Base-by-base conservation (phyloP, 192 early-diverging fungal species). In the Chytriomyces hyalinus region DNA sequence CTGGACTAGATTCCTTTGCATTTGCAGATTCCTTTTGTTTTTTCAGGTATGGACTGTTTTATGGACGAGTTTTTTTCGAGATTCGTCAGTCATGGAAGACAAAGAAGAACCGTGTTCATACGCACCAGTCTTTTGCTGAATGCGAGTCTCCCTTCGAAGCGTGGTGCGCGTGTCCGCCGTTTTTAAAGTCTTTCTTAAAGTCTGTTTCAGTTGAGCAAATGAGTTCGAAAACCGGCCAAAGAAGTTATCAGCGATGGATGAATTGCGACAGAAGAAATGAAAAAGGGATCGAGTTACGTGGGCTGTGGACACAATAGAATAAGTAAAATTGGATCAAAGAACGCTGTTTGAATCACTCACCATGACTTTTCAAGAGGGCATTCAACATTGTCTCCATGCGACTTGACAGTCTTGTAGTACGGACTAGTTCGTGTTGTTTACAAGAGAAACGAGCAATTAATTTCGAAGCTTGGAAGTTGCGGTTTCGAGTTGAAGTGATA, bases 171-270 rank as follows among this genome's bases (percentile, higher is more conserved):
- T 68, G 67, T 45, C 50, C 13, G 17, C 26, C 24, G 20, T 28
- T 71, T 71, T 71, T 26, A 43, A 71, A 71, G 45, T 71, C 69
- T 49, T 71, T 57, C 26, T 71, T 71, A 20, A 71, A 71, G 57
- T 50, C 69, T 71, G 22, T 36, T 36, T 36, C 36, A 36, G 2
- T 36, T 4, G 1, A 36, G 36, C 36, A 4, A 36, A 36, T 1
- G 36, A 0, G 36, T 36, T 36, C 36, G 36, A 36, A n/a, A 65
- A 65, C 36, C 36, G 36, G 36, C 36, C 36, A 0, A 36, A 36
- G 36, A 36, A 36, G 36, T 36, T 4, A 36, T 36, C 36, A 36
- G 36, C 36, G 36, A 36, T 36, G 36, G 36, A 36, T 36, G 3
- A 36, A 36, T 36, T 36, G 36, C 4, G 36, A 36, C 36, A 45